Percentiles rank a stretch among this genome's conserved stretches.
phyloP scores from a whole-genome alignment of 2,329 filamentous ascomycete species.

The Aaosphaeria pasadenensis region DNA sequence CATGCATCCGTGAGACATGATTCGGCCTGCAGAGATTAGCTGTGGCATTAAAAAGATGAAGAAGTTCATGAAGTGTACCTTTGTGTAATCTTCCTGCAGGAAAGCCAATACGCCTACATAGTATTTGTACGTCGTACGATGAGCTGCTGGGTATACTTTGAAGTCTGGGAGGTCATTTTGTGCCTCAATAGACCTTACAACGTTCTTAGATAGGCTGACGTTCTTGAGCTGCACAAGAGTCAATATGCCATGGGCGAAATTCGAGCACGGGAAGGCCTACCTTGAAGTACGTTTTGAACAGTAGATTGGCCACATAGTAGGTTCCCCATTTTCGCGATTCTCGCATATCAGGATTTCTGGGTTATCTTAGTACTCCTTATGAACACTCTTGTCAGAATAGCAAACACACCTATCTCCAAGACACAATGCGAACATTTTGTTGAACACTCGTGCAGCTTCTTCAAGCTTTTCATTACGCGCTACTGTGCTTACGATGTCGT shows the following conservation, averaged over 20 bases:
- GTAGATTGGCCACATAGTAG: constrained; percentile 88
- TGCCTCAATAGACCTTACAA: constrained; percentile 78
- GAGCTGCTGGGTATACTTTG: constrained; percentile 78
- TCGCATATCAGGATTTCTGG: constrained; percentile 68
- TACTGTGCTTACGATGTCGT: constrained; percentile 70
- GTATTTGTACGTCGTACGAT: constrained; percentile 94
- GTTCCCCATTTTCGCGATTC: constrained; percentile 97
- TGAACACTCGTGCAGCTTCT: constrained; percentile 86
- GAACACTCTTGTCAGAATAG: neutral
- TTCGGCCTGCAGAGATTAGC: constrained; percentile 24
- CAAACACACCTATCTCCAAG: constrained; percentile 73
- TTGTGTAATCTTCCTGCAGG: constrained; percentile 85
- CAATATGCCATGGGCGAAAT: neutral
- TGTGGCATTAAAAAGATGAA: neutral
- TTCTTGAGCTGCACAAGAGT: constrained; percentile 63
- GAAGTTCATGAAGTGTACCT: constrained; percentile 50
- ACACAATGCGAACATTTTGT: constrained; percentile 88
- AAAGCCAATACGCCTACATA: constrained; percentile 94
- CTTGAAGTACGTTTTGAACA: constrained; percentile 99
- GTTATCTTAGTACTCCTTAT: neutral
- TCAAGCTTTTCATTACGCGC: constrained; percentile 78
- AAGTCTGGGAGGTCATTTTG: constrained; percentile 77
- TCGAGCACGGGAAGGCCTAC: constrained; percentile 30
- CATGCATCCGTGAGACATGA: constrained; percentile 71
- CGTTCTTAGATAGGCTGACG: constrained; percentile 83